Conservation (phyloP, 495 filamentous ascomycete species). For the Neurospora intermedia region DNA sequence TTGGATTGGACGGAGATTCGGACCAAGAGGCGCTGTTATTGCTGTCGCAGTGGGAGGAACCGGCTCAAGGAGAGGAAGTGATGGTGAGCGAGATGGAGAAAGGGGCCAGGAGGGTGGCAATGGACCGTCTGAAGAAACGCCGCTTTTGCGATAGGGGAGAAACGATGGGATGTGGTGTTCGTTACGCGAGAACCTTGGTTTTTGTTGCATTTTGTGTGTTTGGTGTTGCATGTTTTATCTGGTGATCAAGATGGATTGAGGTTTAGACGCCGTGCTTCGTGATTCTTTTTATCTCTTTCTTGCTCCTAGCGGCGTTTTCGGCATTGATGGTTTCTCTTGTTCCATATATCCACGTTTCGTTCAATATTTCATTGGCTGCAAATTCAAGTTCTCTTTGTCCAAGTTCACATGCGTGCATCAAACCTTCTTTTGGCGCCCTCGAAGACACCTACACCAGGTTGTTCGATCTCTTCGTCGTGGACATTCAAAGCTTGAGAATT, state of each 20-base stretch:
- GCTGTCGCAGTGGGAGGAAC: conserved; percentile 19
- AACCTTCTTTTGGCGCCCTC: background rate
- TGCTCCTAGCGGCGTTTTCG: background rate
- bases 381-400: background rate
- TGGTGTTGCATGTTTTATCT: background rate
- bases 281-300: background rate
- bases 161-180: background rate
- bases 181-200: background rate
- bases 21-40: conserved; percentile 9
- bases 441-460: background rate
- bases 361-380: background rate
- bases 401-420: background rate
- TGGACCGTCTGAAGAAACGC: conserved; percentile 17
- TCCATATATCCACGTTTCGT: background rate
- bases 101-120: background rate
- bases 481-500: no score
- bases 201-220: background rate
- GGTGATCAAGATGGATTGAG: background rate
- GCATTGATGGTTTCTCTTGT: background rate
- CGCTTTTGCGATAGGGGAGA: conserved; percentile 15
- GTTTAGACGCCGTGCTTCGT: background rate
- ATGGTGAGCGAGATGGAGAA: background rate
- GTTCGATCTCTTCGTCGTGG: no score
- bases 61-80: background rate
- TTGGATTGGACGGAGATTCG: background rate